Evolutionary conservation across 1,284 basidiomycete genomes (phyloP).

Genomic region (Ceratobasidium theobromae): DNA sequence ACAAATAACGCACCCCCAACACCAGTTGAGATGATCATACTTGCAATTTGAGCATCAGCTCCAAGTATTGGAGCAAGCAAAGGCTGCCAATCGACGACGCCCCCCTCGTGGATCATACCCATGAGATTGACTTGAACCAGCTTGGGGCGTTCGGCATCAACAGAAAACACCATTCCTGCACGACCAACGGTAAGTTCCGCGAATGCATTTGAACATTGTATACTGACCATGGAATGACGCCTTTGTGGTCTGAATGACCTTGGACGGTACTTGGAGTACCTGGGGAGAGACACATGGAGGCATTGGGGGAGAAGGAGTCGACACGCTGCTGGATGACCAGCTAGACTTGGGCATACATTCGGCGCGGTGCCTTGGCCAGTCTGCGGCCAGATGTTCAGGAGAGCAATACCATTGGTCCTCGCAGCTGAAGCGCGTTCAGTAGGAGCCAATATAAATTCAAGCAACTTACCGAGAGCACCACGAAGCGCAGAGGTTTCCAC

Average conservation of each 20-base stretch:
- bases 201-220: not conserved
- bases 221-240: slow-evolving; percentile 43
- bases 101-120: slow-evolving; percentile 22
- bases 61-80: slow-evolving; percentile 25
- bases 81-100: slow-evolving; percentile 31
- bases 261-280: slow-evolving; percentile 16
- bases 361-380: slow-evolving; percentile 19
- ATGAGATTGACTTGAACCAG: slow-evolving; percentile 31
- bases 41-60: slow-evolving; percentile 14
- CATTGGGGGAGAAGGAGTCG: slow-evolving; percentile 25
- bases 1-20: slow-evolving; percentile 24
- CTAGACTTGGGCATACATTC: slow-evolving; percentile 14
- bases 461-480: slow-evolving; percentile 22
- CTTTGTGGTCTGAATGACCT: slow-evolving; percentile 38
- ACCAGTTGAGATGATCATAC: slow-evolving; percentile 32
- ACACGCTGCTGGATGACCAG: slow-evolving; percentile 4
- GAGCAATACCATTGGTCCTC: slow-evolving; percentile 54
- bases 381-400: slow-evolving; percentile 4
- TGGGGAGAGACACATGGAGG: slow-evolving; percentile 11
- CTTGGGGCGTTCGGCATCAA: slow-evolving; percentile 58
- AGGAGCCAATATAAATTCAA: not conserved
- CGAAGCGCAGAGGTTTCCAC: slow-evolving; percentile 23
- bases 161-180: slow-evolving; percentile 69
- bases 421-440: not conserved
- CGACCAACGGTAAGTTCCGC: not conserved